Evolutionary conservation across 176 grass and related monocot species (phyloP), one percentile per base, ranked within the genome.

Genomic region (Secale cereale): DNA sequence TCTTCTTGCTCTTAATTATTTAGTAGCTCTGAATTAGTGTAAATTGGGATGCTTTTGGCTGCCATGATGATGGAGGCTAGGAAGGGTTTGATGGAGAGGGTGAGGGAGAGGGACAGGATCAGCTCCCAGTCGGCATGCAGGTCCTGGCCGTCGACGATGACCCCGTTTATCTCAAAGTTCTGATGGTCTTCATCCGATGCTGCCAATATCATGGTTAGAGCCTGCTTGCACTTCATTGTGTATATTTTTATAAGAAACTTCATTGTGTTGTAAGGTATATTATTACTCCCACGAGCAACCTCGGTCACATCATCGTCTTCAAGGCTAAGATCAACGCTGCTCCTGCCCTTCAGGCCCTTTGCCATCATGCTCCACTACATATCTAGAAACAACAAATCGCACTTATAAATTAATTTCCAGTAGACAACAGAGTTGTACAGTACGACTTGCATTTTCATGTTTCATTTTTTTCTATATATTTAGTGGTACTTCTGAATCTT

Each of bases 61-160:
- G 35, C 83, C 10, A 46, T 82, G 81, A 83, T 75, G 70, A 36
- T 36, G 1, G 83, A 89, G 50, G 84, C 86, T 23, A 83, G 69
- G 71, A 78, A 73, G 63, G 67, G 27, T 10, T 17, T 81, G 70
- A 70, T 63, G 86, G 83, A 19, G 41, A 35, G 65, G 56, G 82
- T 43, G 35, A 90, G 71, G 54, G 82, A 54, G 35, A 88, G 73
- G 37, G n/a, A n/a, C n/a, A n/a, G n/a, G 84, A 87, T 15, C 87
- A 82, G 81, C 89, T 97, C 78, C 94, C 92, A 9, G 82, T 89
- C 23, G 95, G 90, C 27, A 94, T 94, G 92, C 88, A 87, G 28
- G 92, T 97, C 13, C 95, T 97, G 22, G 88, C 92, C 10, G 90
- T 97, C 16, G 92, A 97, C 61, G 90, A 96, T 52, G 87, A 89